Conservation (phyloP, 371 early-diverging fungal genomes). For the Hamiltosporidium magnivora region DNA sequence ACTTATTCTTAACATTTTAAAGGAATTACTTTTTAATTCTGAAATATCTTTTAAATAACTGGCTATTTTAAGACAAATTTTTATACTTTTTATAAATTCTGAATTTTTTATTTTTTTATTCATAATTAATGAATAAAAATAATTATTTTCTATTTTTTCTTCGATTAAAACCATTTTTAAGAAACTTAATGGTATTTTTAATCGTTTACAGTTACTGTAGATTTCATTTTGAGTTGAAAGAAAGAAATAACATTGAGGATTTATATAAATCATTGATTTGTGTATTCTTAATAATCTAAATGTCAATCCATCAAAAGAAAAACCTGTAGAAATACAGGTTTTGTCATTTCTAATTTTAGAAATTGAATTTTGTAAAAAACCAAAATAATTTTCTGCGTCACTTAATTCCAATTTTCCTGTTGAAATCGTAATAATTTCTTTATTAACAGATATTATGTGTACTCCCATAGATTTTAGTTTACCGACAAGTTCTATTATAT, state of each 20-base stretch:
- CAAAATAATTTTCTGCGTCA: slow-evolving; percentile 12
- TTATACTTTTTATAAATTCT: slow-evolving; percentile 3
- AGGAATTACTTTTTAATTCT: slow-evolving; percentile 26
- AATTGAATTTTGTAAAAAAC: slow-evolving; percentile 13
- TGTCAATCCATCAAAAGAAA: slow-evolving; percentile 21
- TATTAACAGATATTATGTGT: slow-evolving; percentile 25
- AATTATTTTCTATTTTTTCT: slow-evolving; percentile 4
- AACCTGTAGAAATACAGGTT: slow-evolving; percentile 13
- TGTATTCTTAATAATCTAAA: not conserved
- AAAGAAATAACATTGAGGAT: not conserved
- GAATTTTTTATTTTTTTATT: not conserved
- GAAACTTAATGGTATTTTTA: not conserved
- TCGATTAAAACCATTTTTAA: slow-evolving; percentile 14
- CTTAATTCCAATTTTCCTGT: slow-evolving; percentile 16
- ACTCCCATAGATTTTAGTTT: slow-evolving; percentile 16
- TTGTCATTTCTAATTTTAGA: slow-evolving; percentile 13
- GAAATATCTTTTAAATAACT: slow-evolving; percentile 2
- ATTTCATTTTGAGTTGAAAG: not conserved
- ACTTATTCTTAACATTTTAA: slow-evolving; percentile 24
- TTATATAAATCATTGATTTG: not conserved
- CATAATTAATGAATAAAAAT: slow-evolving; percentile 13
- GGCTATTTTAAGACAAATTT: slow-evolving; percentile 14
- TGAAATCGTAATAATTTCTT: slow-evolving; percentile 24
- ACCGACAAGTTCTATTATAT: slow-evolving; percentile 16
- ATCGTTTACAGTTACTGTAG: no score